These are phyloP conservation scores for Podospora comata DNA, from an alignment of 495 filamentous ascomycete genomes.

Conservation along the genomic window DNA sequence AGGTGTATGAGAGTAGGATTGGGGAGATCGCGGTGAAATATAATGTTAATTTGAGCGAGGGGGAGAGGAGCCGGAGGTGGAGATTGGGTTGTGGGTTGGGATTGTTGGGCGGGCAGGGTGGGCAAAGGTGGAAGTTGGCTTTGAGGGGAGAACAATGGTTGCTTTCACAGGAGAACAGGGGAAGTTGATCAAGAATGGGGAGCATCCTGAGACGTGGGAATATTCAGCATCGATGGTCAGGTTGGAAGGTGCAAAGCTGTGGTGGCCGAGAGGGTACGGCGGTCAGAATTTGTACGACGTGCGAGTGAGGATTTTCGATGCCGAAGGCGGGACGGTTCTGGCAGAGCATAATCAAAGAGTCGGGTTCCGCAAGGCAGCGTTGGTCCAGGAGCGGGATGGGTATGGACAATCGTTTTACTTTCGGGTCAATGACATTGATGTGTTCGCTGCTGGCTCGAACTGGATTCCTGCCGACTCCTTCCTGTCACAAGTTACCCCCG, in stretches of 20 bases:
- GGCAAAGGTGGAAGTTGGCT: conserved; percentile 9
- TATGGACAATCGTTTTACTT: conserved; percentile 69
- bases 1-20: conserved; percentile 58
- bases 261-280: conserved; percentile 58
- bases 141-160: not conserved
- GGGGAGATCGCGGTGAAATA: conserved; percentile 54
- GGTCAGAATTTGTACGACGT: conserved; percentile 60
- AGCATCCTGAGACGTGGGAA: not conserved
- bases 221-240: not conserved
- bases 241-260: conserved; percentile 38
- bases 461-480: conserved; percentile 77
- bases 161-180: not conserved
- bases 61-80: conserved; percentile 25
- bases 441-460: conserved; percentile 68
- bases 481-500: conserved; percentile 49
- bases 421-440: conserved; percentile 64
- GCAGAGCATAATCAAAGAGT: conserved; percentile 49
- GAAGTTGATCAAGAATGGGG: not conserved
- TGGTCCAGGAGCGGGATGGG: conserved; percentile 57
- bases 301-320: conserved; percentile 42
- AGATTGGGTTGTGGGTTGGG: conserved; percentile 39
- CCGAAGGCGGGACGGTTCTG: conserved; percentile 25
- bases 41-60: conserved; percentile 30
- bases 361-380: conserved; percentile 60
- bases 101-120: conserved; percentile 12